Evolutionary conservation across 2,329 filamentous ascomycete species (phyloP).

Genomic region (Pseudonectria foliicola): DNA sequence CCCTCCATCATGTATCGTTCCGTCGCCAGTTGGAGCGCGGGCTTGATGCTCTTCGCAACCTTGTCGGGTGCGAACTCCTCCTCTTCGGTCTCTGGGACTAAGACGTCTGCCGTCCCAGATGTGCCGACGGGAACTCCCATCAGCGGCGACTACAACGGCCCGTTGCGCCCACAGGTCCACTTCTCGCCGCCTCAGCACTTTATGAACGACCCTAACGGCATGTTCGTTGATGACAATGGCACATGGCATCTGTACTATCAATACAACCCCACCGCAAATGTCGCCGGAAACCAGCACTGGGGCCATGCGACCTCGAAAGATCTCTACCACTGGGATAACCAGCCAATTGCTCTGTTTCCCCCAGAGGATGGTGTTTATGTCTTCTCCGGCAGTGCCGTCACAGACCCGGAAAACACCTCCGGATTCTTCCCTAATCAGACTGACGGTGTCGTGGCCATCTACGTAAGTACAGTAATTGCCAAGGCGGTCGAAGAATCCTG

Average conservation of each 20-base stretch:
- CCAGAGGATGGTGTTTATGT: conserved; percentile 36
- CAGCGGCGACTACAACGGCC: conserved; percentile 19
- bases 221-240: conserved; percentile 50
- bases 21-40: no score
- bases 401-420: conserved; percentile 58
- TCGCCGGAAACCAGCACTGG: conserved; percentile 58
- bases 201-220: conserved; percentile 60
- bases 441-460: conserved; percentile 53
- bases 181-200: conserved; percentile 46
- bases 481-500: no score
- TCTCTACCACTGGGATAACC: conserved; percentile 58
- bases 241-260: conserved; percentile 62
- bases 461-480: conserved; percentile 25
- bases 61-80: no score
- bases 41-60: no score
- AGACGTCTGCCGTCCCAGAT: conserved; percentile 4
- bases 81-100: not conserved
- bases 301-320: conserved; percentile 58
- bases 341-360: conserved; percentile 53
- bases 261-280: conserved; percentile 35
- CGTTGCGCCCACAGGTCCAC: conserved; percentile 45
- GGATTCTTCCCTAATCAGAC: conserved; percentile 55
- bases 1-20: no score
- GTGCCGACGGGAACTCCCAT: conserved; percentile 19
- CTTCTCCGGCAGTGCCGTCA: conserved; percentile 49